Percentiles rank a stretch among this genome's conserved stretches.
These are phyloP conservation scores for Bacterosira constricta DNA, from an alignment of 108 stramenopile genomes.

Conservation along the genomic window DNA sequence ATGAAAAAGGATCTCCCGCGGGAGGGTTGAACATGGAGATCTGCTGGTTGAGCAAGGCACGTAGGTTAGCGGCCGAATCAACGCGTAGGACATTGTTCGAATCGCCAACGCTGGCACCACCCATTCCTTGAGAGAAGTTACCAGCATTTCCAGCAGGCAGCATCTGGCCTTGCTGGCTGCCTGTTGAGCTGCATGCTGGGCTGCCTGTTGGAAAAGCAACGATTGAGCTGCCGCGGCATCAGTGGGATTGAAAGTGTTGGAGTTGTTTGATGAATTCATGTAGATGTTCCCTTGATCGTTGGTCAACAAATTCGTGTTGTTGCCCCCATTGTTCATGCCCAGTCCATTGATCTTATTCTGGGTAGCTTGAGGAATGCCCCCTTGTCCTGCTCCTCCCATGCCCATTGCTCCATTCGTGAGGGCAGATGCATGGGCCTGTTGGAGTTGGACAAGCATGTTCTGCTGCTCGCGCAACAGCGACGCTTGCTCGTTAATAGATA, in stretches of 20 bases:
- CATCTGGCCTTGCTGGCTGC: too few relatives aligned
- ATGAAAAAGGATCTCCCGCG: constrained; percentile 7
- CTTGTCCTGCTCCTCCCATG: not conserved
- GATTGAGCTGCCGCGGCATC: constrained; percentile 13
- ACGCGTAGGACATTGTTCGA: not conserved
- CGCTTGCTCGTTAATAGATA: constrained; percentile 9
- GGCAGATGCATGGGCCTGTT: constrained; percentile 43
- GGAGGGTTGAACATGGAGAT: constrained; percentile 29
- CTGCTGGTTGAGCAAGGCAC: constrained; percentile 40
- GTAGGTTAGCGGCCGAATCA: constrained; percentile 42
- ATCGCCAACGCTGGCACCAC: not conserved
- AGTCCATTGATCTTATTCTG: constrained; percentile 4
- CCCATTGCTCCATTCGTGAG: not conserved
- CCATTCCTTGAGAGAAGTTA: not conserved
- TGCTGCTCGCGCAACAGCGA: constrained; percentile 34
- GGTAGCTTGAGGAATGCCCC: not conserved
- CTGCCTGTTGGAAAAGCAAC: constrained; percentile 14
- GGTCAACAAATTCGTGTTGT: constrained; percentile 20
- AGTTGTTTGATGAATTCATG: not conserved
- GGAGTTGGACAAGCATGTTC: constrained; percentile 40
- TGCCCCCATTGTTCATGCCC: not conserved
- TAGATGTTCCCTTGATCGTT: constrained; percentile 39
- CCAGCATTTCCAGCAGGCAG: constrained; percentile 12
- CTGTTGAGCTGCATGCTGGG: not conserved
- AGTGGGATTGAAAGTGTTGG: not conserved